phyloP scores from a whole-genome alignment of 2,329 filamentous ascomycete genomes.

The Aureobasidium namibiae region DNA sequence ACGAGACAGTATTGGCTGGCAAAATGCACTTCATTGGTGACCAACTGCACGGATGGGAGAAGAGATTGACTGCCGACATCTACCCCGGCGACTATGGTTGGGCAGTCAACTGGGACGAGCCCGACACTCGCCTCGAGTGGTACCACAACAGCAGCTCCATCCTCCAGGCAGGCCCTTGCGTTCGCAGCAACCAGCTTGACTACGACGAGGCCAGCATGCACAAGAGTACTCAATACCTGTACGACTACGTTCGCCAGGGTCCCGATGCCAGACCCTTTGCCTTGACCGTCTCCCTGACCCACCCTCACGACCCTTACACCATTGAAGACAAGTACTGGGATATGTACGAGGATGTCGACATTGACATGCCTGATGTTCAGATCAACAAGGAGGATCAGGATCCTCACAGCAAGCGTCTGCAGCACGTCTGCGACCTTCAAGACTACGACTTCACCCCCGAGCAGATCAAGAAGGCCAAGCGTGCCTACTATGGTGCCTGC shows the following conservation, averaged over 20 bases:
- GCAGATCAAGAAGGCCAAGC: constrained; percentile 74
- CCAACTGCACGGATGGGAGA: constrained; percentile 89
- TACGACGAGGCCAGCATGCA: constrained; percentile 97
- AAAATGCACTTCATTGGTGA: constrained; percentile 99
- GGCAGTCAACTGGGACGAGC: constrained; percentile 93
- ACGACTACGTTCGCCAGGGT: constrained; percentile 79
- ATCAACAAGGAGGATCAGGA: constrained; percentile 78
- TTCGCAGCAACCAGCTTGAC: constrained; percentile 89
- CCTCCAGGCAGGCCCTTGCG: constrained; percentile 77
- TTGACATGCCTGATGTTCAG: constrained; percentile 68
- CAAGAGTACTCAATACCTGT: constrained; percentile 80
- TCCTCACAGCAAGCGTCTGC: constrained; percentile 74
- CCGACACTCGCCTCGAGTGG: constrained; percentile 77
- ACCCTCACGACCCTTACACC: constrained; percentile 91
- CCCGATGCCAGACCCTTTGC: constrained; percentile 69
- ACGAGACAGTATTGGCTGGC: constrained; percentile 82
- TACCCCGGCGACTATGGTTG: constrained; percentile 92
- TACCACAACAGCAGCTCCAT: constrained; percentile 96
- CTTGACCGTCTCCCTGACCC: constrained; percentile 85
- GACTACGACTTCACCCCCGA: constrained; percentile 76
- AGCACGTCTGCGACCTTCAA: constrained; percentile 82
- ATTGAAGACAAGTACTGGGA: constrained; percentile 95
- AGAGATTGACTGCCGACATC: constrained; percentile 86
- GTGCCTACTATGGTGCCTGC: constrained; percentile 87
- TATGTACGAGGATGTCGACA: constrained; percentile 79